Evolutionary conservation across 768 basidiomycete genomes (phyloP), one percentile per base, ranked within the genome.

Genomic region (Baorangia bicolor): DNA sequence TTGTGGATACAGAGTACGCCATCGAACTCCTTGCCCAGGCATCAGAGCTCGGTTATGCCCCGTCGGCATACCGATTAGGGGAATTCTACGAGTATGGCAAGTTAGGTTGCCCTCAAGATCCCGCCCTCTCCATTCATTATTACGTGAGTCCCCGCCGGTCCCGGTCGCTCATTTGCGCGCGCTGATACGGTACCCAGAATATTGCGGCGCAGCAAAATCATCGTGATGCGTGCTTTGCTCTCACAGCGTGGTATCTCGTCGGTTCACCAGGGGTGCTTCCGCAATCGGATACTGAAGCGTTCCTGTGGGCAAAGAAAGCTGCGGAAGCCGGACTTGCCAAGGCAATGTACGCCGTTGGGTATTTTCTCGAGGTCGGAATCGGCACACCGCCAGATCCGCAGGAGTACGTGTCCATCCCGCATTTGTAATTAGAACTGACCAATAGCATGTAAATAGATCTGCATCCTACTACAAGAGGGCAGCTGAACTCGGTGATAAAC

Each of bases 81-180:
- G 96, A 98, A 74, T 98, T 95, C 72, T 99, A 99, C 71, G 97
- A 99, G 77, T 99, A 98, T 71, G 97, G 97, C 34, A 95, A 92
- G 78, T 89, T 98, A 85, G 95, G 94, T 10, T 98, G 97, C 66
- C 97, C 97, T 18, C 92, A 94, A 69, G 97, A 99, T 69, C 85
- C 95, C 1, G 97, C 97, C 28, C 78, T 99, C 53, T 96, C 93
- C 43, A 99, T 99, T 64, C 97, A 99, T 74, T 98, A 98, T 73
- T 98, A 99, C 72, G 94, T 96, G 73, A 69, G 90, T 81, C n/a
- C n/a, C 53, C 21, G n/a, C 37, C n/a, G 9, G 35, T 16, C 35
- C 41, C 13, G 31, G 25, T 35, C 41, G 25, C 27, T 31, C 5
- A 12, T 54, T 16, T 39, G 50, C 33, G 40, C 23, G 54, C 42